phyloP scores from a whole-genome alignment of 2,329 filamentous ascomycete genomes.

The Dactylellina parvicollis region DNA sequence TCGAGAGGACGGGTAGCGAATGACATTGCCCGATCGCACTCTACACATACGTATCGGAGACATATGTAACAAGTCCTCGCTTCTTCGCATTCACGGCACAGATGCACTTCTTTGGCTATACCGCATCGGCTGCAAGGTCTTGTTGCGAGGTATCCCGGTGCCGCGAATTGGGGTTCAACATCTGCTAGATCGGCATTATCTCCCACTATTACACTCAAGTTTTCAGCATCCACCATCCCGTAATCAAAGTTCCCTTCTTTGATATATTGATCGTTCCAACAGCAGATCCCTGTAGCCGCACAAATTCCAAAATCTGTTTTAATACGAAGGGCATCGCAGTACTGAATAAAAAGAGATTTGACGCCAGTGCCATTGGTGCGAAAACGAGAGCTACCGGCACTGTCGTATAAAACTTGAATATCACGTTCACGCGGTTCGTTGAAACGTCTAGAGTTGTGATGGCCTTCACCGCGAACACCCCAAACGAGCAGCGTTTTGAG shows the following conservation, averaged over 20 bases:
- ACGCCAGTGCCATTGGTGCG: slow-evolving; percentile 42
- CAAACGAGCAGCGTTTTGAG: slow-evolving; percentile 46
- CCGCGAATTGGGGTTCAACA: slow-evolving; percentile 39
- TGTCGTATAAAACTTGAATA: slow-evolving; percentile 42
- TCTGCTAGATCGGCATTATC: not conserved
- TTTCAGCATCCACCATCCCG: slow-evolving; percentile 37
- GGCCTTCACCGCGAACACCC: slow-evolving; percentile 44
- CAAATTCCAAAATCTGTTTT: slow-evolving; percentile 47
- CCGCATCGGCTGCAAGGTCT: slow-evolving; percentile 31
- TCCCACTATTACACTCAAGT: not conserved
- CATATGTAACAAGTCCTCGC: slow-evolving; percentile 51
- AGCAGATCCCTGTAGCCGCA: slow-evolving; percentile 18
- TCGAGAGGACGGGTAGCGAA: slow-evolving; percentile 46
- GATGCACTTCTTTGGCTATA: slow-evolving; percentile 18
- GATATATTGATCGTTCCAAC: slow-evolving; percentile 49
- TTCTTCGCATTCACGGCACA: slow-evolving; percentile 53
- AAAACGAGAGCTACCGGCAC: slow-evolving; percentile 49
- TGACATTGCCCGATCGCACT: slow-evolving; percentile 44
- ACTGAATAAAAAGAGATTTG: slow-evolving; percentile 40
- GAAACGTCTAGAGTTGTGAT: slow-evolving; percentile 37
- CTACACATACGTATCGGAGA: slow-evolving; percentile 44
- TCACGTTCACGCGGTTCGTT: slow-evolving; percentile 47
- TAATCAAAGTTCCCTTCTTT: slow-evolving; percentile 53
- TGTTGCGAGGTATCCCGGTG: slow-evolving; percentile 30
- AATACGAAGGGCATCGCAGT: slow-evolving; percentile 32